Evolutionary conservation across 257 asterid genomes (phyloP).

Genomic region (Primulina tabacum): DNA sequence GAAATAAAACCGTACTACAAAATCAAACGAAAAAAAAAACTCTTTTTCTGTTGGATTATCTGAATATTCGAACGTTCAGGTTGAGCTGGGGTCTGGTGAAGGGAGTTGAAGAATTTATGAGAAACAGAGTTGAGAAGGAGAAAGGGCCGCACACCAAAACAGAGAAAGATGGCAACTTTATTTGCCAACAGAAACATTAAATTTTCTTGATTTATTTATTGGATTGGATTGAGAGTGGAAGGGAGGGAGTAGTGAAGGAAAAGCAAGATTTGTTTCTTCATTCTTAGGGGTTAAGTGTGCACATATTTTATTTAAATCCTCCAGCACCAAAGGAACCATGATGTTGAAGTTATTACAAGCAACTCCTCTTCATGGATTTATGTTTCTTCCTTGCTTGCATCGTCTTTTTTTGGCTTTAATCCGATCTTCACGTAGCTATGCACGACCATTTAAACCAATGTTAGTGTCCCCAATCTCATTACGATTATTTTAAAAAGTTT

Average conservation of each 20-base stretch:
- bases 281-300: not conserved
- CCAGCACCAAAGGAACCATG: not conserved
- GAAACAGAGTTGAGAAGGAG: conserved; percentile 45
- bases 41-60: not conserved
- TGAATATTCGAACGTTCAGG: conserved; percentile 1
- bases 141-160: conserved; percentile 36
- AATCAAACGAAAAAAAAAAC: not conserved
- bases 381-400: not conserved
- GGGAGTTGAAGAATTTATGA: conserved; percentile 61
- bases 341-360: not conserved
- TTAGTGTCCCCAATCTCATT: too few relatives aligned
- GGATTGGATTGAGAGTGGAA: not conserved
- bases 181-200: conserved; percentile 25
- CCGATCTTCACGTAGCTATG: too few relatives aligned
- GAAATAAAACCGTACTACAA: not conserved
- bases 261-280: conserved; percentile 39
- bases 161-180: conserved; percentile 6
- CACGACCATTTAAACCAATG: too few relatives aligned
- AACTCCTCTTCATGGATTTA: not conserved
- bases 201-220: not conserved
- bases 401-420: too few relatives aligned
- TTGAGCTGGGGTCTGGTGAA: conserved; percentile 26
- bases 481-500: too few relatives aligned
- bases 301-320: not conserved
- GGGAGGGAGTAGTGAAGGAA: conserved; percentile 35